These are phyloP conservation scores for Porcisia deanei DNA, from an alignment of 208 protist genomes.

Conservation along the genomic window DNA sequence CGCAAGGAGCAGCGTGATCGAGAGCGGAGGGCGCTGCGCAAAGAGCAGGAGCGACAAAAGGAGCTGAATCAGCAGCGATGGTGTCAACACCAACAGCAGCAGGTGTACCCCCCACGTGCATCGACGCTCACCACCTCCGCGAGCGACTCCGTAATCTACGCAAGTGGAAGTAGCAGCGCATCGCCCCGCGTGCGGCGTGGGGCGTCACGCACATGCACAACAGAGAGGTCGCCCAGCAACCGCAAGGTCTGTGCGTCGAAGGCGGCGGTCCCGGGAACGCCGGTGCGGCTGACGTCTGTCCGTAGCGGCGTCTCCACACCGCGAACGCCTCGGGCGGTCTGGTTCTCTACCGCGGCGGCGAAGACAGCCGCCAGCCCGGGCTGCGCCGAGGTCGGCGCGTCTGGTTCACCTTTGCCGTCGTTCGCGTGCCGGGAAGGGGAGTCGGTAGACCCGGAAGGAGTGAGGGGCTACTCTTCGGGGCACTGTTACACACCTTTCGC, in stretches of 20 bases:
- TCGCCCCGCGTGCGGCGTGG: constrained; percentile 1
- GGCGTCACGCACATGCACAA: background rate
- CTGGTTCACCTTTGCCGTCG: background rate
- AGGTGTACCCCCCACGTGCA: background rate
- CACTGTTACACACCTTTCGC: background rate
- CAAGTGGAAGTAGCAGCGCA: background rate
- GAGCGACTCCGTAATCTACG: background rate
- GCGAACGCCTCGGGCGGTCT: constrained; percentile 4
- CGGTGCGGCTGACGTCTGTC: constrained; percentile 9
- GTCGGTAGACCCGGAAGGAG: background rate
- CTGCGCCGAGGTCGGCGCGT: background rate
- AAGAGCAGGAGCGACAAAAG: constrained; percentile 49
- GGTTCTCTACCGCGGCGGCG: background rate
- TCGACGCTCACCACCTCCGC: background rate
- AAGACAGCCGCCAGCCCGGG: background rate
- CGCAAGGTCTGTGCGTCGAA: constrained; percentile 15
- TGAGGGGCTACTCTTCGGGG: background rate
- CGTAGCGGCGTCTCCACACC: constrained; percentile 5
- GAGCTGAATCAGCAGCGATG: constrained; percentile 49
- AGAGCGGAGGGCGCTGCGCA: constrained; percentile 53
- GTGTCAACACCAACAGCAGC: constrained; percentile 44
- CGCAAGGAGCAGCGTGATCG: constrained; percentile 43
- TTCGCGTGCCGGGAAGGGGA: constrained; percentile 5
- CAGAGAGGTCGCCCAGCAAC: constrained; percentile 7
- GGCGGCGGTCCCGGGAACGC: constrained; percentile 8